Percentiles rank a stretch among this genome's conserved stretches.
Evolutionary conservation across 345 rosid genomes (phyloP).

Genomic region (Salix viminalis): DNA sequence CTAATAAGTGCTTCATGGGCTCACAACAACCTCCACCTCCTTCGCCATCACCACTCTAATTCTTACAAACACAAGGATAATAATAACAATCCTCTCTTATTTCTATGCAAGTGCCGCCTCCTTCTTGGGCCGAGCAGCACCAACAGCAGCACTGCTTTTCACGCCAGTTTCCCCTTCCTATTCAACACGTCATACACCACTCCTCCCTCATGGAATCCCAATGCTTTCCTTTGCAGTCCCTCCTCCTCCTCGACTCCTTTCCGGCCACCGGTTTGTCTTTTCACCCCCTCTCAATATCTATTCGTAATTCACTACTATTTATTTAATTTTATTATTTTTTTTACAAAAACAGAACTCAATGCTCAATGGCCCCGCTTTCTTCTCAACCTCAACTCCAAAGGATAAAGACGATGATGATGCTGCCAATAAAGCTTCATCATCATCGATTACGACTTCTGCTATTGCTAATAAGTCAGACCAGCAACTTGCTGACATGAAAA

Average conservation of each 20-base stretch:
- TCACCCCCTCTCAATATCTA: not conserved
- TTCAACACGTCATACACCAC: not conserved
- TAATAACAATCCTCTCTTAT: not conserved
- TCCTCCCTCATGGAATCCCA: not conserved
- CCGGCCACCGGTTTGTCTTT: slow-evolving; percentile 13
- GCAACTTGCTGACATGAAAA: slow-evolving; percentile 58
- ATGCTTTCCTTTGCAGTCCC: not conserved
- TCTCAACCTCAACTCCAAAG: slow-evolving; percentile 41
- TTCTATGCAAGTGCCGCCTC: not conserved
- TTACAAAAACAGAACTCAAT: slow-evolving; percentile 29
- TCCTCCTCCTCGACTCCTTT: not conserved
- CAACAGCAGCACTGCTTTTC: not conserved
- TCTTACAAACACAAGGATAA: not conserved
- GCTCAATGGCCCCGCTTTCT: slow-evolving; percentile 31
- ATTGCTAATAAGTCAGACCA: slow-evolving; percentile 1
- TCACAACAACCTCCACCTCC: not conserved
- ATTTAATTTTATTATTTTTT: not conserved
- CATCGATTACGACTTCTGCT: not conserved
- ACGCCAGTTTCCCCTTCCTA: not conserved
- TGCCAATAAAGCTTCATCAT: slow-evolving; percentile 17
- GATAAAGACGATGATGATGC: slow-evolving; percentile 5
- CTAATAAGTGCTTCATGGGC: not conserved
- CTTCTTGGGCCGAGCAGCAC: not conserved
- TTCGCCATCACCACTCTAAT: not conserved
- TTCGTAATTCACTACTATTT: not conserved